Base-by-base conservation (phyloP, 2,329 filamentous ascomycete genomes). In the Cladosporium sp. region DNA sequence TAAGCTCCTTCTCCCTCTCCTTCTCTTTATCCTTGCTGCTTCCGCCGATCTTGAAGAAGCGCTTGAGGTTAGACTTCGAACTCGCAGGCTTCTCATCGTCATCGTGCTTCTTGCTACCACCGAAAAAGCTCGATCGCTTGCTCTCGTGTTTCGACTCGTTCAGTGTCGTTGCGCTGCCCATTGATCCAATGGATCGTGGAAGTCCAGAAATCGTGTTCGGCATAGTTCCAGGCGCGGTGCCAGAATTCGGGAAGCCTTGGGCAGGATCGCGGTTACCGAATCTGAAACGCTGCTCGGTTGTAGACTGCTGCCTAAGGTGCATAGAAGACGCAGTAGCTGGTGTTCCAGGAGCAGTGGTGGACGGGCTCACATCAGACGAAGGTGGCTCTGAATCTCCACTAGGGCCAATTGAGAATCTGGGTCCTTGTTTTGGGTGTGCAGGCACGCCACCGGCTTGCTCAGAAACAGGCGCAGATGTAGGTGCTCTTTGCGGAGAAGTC, bases 41-140 rank as follows among this genome's bases (percentile, higher is more conserved):
- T 2, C 84, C 83, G 55, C 88, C 84, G 61, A 91, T 86, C 74
- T 88, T 94, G 80, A 99, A 96, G 73, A 99, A 99, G n/a, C 94
- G 84, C 76, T 96, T 97, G 61, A 99, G 76, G 68, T 97, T 93
- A 3, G 89, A 88, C 89, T 97, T 97, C 5, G 94, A 97, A 20
- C 89, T 54, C 19, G 30, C 57, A 34, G 50, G 39, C 36, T 59
- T 59, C 39, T 59, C 57, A 22, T 50, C 22, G 20, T 84, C 77
- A 57, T 78, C 76, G 30, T 86, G 81, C 62, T 84, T 82, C 56
- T 75, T 76, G 59, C 78, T 80, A 57, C 74, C 75, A 34, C 79
- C 78, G 62, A 85, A 84, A 51, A 85, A 78, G 59, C 81, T 80
- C 20, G 77, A 72, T 43, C 82, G 77, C 68, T 82, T 85, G 55